phyloP scores from a whole-genome alignment of 2,329 filamentous ascomycete genomes.

The Emergomyces orientalis region DNA sequence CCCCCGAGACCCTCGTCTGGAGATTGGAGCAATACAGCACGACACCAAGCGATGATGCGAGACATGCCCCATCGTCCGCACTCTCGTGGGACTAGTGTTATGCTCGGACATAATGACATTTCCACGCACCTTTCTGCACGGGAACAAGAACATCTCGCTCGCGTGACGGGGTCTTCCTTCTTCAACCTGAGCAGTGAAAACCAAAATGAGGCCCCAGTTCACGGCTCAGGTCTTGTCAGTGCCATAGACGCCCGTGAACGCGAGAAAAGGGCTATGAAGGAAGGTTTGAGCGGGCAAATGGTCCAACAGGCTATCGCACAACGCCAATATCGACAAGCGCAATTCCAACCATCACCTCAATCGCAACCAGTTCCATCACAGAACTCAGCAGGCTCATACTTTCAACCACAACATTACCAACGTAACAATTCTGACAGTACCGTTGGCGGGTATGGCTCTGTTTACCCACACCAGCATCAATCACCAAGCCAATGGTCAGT shows the following conservation, averaged over 20 bases:
- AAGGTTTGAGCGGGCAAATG: conserved; percentile 58
- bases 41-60: conserved; percentile 27
- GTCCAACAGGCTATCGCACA: conserved; percentile 65
- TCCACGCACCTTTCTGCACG: conserved; percentile 64
- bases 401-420: conserved; percentile 15
- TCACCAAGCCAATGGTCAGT: not conserved
- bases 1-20: conserved; percentile 28
- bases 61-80: conserved; percentile 42
- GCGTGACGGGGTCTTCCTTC: conserved; percentile 67
- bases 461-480: conserved; percentile 13
- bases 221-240: conserved; percentile 58
- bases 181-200: conserved; percentile 54
- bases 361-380: conserved; percentile 27
- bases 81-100: conserved; percentile 50
- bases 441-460: not conserved
- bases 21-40: conserved; percentile 30
- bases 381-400: conserved; percentile 17
- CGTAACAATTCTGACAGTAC: conserved; percentile 6
- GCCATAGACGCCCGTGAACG: conserved; percentile 72
- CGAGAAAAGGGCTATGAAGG: conserved; percentile 62
- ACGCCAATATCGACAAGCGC: conserved; percentile 50
- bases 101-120: conserved; percentile 44
- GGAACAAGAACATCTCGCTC: conserved; percentile 82
- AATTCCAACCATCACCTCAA: conserved; percentile 24
- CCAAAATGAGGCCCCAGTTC: conserved; percentile 41